Evolutionary conservation across 345 rosid species (phyloP).

Genomic region (Populus simonii): DNA sequence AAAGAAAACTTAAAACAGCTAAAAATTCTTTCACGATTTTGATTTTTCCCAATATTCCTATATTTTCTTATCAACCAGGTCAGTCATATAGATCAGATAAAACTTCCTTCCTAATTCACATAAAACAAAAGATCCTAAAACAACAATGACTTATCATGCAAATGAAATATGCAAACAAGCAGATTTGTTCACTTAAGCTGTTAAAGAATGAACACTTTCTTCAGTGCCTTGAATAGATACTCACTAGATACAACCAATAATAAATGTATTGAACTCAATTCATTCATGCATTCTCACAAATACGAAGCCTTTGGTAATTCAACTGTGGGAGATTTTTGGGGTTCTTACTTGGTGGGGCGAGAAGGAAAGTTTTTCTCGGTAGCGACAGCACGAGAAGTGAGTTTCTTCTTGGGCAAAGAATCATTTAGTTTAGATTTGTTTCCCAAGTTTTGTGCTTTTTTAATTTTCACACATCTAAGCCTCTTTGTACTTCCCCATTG

Average conservation of each 20-base stretch:
- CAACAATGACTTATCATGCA: neutral
- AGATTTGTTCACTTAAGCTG: neutral
- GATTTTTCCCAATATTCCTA: neutral
- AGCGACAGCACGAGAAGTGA: constrained; percentile 40
- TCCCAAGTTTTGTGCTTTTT: constrained; percentile 50
- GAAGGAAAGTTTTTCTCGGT: constrained; percentile 53
- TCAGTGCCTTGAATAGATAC: neutral
- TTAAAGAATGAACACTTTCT: neutral
- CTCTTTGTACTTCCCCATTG: constrained; percentile 93
- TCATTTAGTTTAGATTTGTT: constrained; percentile 43
- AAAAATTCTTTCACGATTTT: neutral
- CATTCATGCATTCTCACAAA: neutral
- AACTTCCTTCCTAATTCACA: neutral
- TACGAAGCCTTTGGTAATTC: neutral
- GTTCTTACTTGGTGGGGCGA: constrained; percentile 53
- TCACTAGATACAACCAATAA: neutral
- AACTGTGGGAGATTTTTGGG: neutral
- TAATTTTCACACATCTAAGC: constrained; percentile 75
- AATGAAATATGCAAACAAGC: neutral
- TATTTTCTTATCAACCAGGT: neutral
- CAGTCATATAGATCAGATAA: neutral
- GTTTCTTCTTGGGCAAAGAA: constrained; percentile 54
- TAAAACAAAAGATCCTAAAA: neutral
- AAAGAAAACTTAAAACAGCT: neutral
- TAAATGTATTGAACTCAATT: neutral